phyloP scores from a whole-genome alignment of 2,329 filamentous ascomycete species.

The Juglanconis oblonga region DNA sequence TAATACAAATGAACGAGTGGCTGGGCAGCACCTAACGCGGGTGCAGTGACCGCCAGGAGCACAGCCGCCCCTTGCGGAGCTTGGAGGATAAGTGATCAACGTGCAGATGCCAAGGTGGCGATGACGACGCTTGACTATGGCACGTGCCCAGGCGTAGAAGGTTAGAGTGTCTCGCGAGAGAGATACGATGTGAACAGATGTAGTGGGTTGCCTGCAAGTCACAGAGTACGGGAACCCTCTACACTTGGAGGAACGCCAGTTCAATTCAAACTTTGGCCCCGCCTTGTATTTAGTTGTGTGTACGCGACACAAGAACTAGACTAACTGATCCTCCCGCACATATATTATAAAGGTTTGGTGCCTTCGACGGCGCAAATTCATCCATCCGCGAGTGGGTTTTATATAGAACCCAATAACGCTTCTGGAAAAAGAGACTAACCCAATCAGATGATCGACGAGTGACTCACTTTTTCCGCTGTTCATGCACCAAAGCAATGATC shows the following conservation, averaged over 20 bases:
- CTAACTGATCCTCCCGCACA: neutral
- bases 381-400: neutral
- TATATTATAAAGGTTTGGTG: neutral
- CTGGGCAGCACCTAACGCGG: too few species aligned
- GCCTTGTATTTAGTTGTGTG: constrained; percentile 3
- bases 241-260: neutral
- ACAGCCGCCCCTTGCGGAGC: too few species aligned
- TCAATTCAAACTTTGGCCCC: neutral
- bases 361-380: neutral
- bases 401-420: neutral
- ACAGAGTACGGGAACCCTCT: neutral
- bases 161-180: too few species aligned
- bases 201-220: neutral
- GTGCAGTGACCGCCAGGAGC: too few species aligned
- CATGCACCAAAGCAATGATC: constrained; percentile 81
- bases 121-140: too few species aligned
- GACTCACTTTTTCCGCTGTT: constrained; percentile 50
- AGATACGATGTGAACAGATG: too few species aligned
- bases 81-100: too few species aligned
- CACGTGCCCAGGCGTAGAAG: too few species aligned
- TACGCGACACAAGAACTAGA: neutral
- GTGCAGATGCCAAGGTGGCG: too few species aligned
- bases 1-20: too few species aligned
- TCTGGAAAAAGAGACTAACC: neutral
- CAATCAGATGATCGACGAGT: neutral